These are phyloP conservation scores for Leishmania tropica DNA, from an alignment of 208 protist genomes.

Conservation along the genomic window DNA sequence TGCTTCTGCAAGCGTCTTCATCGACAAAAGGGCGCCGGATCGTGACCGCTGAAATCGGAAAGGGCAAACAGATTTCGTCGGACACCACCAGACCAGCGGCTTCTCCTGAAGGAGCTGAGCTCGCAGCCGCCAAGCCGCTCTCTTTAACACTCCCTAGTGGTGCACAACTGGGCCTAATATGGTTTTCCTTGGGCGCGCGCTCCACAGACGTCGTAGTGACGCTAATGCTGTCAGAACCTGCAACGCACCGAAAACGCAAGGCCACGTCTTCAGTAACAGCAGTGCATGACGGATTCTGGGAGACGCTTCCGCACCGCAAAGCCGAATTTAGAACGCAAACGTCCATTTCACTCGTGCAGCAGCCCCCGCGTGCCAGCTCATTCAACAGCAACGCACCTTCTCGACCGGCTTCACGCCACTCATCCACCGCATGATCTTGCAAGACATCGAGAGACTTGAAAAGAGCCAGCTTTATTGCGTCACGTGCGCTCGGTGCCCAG, in stretches of 20 bases:
- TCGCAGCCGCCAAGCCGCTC: neutral
- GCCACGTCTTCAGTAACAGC: neutral
- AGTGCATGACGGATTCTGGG: neutral
- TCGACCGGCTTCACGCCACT: constrained; percentile 25
- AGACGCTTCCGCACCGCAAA: neutral
- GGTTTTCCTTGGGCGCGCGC: neutral
- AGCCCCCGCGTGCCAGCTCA: constrained; percentile 6
- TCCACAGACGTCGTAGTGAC: neutral
- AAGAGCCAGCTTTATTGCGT: constrained; percentile 45
- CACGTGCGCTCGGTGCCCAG: constrained; percentile 23
- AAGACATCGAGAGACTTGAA: constrained; percentile 33
- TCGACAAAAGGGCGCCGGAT: constrained; percentile 5
- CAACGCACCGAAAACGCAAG: constrained; percentile 3
- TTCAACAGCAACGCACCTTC: constrained; percentile 40
- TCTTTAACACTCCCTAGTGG: neutral
- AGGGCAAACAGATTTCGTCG: constrained; percentile 5
- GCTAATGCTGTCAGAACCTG: neutral
- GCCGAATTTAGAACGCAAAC: neutral
- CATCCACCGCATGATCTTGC: constrained; percentile 24
- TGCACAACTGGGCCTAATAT: neutral
- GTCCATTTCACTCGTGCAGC: constrained; percentile 18
- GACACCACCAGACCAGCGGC: neutral
- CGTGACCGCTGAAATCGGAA: neutral
- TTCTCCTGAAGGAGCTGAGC: neutral
- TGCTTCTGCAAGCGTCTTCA: neutral